Conservation (phyloP, 78 protist species). For the Creolimax fragrantissima region DNA sequence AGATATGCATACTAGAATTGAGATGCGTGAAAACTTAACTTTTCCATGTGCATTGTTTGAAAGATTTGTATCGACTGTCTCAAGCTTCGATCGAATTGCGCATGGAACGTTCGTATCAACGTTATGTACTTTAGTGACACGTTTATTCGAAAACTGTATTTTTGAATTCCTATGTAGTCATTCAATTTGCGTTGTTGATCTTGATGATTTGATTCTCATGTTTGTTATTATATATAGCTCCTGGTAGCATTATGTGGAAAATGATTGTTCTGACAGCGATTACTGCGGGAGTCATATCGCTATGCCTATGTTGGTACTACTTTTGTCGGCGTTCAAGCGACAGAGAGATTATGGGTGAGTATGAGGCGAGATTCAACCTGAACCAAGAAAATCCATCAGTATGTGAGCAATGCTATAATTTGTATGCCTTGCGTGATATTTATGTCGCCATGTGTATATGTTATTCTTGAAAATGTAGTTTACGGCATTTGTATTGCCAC, state of each 20-base stretch:
- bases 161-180: not conserved
- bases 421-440: too few relatives aligned
- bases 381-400: not conserved
- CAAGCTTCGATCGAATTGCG: too few relatives aligned
- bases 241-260: not conserved
- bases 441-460: too few relatives aligned
- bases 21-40: not conserved
- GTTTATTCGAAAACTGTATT: not conserved
- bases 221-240: not conserved
- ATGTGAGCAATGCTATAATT: too few relatives aligned
- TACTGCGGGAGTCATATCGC: not conserved
- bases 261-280: not conserved
- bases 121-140: not conserved
- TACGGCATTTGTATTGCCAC: too few relatives aligned
- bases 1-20: not conserved
- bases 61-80: too few relatives aligned
- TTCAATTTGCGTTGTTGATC: not conserved
- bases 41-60: not conserved
- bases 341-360: not conserved
- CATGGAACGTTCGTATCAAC: not conserved
- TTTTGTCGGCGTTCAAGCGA: not conserved
- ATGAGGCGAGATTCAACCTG: not conserved
- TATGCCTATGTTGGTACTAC: not conserved
- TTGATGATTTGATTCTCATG: not conserved
- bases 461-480: too few relatives aligned